These are phyloP conservation scores for Amanita subjunquillea DNA, from an alignment of 768 basidiomycete genomes.

Conservation along the genomic window DNA sequence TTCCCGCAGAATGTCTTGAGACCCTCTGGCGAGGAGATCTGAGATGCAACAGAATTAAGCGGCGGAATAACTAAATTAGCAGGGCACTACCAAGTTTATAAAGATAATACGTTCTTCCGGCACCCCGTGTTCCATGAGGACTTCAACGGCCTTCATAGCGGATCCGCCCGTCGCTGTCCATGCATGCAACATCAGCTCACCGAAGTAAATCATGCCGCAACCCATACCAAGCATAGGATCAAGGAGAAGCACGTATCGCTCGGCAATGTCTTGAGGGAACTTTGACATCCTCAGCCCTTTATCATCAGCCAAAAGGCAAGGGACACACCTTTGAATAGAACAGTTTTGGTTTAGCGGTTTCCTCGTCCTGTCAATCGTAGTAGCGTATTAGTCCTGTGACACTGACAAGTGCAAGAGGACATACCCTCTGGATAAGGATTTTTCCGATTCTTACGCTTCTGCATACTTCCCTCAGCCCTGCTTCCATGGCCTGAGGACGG, in stretches of 20 bases:
- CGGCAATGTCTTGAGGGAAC: conserved; percentile 89
- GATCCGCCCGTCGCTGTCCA: conserved; percentile 84
- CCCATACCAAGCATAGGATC: conserved; percentile 95
- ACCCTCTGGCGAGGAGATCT: conserved; percentile 92
- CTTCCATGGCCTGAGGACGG: conserved; percentile 80
- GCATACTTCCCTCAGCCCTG: conserved; percentile 91
- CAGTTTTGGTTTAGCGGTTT: conserved; percentile 85
- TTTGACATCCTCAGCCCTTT: conserved; percentile 18
- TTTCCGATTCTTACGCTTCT: conserved; percentile 92
- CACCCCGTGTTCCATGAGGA: conserved; percentile 85
- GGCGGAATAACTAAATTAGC: background rate
- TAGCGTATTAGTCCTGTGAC: background rate
- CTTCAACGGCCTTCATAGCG: conserved; percentile 95
- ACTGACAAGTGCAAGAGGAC: conserved; percentile 11
- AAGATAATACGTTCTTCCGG: conserved; percentile 94
- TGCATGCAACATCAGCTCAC: background rate
- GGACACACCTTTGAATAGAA: conserved; percentile 75
- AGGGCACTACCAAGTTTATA: conserved; percentile 65
- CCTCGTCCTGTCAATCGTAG: conserved; percentile 63
- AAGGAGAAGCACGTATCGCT: conserved; percentile 85
- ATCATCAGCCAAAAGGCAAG: background rate
- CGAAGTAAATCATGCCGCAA: background rate
- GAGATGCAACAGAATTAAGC: background rate
- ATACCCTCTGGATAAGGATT: conserved; percentile 91
- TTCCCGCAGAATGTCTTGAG: conserved; percentile 65